These are phyloP conservation scores for Rubia balearica DNA, from an alignment of 305 asterid genomes.

Conservation along the genomic window DNA sequence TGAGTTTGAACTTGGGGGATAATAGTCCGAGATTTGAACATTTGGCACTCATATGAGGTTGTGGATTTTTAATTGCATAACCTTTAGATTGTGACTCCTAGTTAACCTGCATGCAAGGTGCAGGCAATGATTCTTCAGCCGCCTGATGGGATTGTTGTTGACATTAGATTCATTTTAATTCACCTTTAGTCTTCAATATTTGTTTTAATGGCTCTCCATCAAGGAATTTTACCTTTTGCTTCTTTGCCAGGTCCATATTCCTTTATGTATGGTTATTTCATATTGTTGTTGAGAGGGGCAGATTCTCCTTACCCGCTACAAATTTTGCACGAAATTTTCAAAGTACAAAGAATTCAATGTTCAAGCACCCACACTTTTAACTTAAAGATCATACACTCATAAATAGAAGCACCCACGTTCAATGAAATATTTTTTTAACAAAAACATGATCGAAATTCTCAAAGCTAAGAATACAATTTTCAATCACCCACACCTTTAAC, in stretches of 20 bases:
- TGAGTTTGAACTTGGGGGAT: not conserved
- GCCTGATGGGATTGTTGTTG: not conserved
- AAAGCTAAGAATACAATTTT: no score
- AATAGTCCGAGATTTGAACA: not conserved
- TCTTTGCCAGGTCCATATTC: slow-evolving; percentile 60
- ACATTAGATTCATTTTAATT: no score
- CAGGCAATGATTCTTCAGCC: not conserved
- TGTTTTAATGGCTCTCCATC: not conserved
- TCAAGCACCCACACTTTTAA: no score
- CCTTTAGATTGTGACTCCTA: not conserved
- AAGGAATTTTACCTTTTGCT: slow-evolving; percentile 7
- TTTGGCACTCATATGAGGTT: not conserved
- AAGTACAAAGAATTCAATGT: no score
- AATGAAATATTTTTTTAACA: no score
- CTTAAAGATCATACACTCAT: no score
- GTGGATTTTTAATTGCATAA: not conserved
- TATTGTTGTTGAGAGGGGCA: slow-evolving; percentile 86
- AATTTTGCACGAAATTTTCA: no score
- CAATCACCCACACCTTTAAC: no score
- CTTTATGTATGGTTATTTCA: slow-evolving; percentile 90
- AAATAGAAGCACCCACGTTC: no score
- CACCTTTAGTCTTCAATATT: not conserved
- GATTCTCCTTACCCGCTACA: slow-evolving; percentile 98
- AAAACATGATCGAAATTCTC: no score
- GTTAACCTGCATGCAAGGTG: not conserved